A percentile compares a stretch with the other conserved stretches of the same genome.
These are phyloP conservation scores for Colletotrichum magnum DNA, from an alignment of 2,329 filamentous ascomycete species.

Conservation along the genomic window DNA sequence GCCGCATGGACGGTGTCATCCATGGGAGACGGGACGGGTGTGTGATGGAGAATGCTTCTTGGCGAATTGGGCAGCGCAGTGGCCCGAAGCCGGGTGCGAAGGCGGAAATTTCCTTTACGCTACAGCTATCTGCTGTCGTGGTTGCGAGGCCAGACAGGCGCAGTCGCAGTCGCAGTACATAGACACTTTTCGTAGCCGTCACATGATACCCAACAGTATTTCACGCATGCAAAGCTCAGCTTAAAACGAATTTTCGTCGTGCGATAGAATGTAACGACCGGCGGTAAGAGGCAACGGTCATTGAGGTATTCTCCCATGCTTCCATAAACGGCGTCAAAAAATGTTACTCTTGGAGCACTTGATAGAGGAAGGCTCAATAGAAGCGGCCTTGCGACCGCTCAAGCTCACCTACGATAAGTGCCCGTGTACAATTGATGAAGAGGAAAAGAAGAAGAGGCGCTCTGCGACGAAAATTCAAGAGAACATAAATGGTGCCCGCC, in stretches of 20 bases:
- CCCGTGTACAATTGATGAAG: slow-evolving; percentile 74
- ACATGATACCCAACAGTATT: neutral
- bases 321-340: slow-evolving; percentile 77
- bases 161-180: too few relatives aligned
- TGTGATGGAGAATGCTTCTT: too few relatives aligned
- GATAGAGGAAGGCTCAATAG: slow-evolving; percentile 80
- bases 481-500: slow-evolving; percentile 26
- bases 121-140: too few relatives aligned
- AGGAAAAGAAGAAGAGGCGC: slow-evolving; percentile 54
- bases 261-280: slow-evolving; percentile 73
- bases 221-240: neutral
- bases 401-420: slow-evolving; percentile 82
- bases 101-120: too few relatives aligned
- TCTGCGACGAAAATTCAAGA: slow-evolving; percentile 38
- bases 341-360: slow-evolving; percentile 73
- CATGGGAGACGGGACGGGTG: too few relatives aligned
- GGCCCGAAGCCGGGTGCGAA: too few relatives aligned
- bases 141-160: too few relatives aligned
- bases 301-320: slow-evolving; percentile 75
- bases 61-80: too few relatives aligned
- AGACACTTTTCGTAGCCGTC: neutral
- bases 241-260: neutral
- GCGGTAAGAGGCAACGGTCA: slow-evolving; percentile 80
- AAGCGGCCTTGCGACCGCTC: slow-evolving; percentile 59
- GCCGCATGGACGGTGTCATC: too few relatives aligned